Base-by-base conservation (phyloP, 2,329 filamentous ascomycete species). In the Beauveria medogensis region DNA sequence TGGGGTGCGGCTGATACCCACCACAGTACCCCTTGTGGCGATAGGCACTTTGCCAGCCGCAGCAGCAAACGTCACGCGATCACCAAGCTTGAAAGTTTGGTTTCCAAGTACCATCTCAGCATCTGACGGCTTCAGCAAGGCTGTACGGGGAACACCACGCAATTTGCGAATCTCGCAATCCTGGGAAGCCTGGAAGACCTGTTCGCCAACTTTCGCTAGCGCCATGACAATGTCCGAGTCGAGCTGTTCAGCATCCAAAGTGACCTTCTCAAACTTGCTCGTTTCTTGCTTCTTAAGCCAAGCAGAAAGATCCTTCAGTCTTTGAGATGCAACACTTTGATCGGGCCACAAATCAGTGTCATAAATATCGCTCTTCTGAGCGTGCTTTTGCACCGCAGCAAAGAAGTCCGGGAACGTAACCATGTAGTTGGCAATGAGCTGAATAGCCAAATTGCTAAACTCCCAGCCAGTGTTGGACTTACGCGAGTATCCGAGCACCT, bases 21-120 rank as follows among this genome's bases (percentile, higher is more conserved):
- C 88, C n/a, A 99, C 91, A 1, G 94, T 97, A 68, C 95, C 94
- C 59, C 89, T 86, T 58, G 90, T 90, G 41, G 90, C 92, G 68
- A 99, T 95, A 1, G 94, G 94, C 1, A 99, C 93, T 70, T 96
- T 93, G 66, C 94, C 94, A 60, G 92, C 91, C 66, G 93, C 90
- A 68, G 92, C 89, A 9, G 92, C 91, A 72, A 97, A 99, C 46
- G 96, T 90, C 26, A 99, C 85, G 24, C 95, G 89, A 73, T 99
- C 92, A 59, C 94, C 94, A 37, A 99, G 82, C 60, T 76, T 75
- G 74, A 97, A 99, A 22, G 75, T 81, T 73, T 99, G 95, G 71
- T 89, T 89, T 60, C 90, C 87, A 46, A 97, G 84, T 58, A 92
- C 88, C 71, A 97, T 90, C 73, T 97, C 92, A n/a, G 92, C 92